Conservation (phyloP, 441 rosid genomes). For the Corymbia calophylla region DNA sequence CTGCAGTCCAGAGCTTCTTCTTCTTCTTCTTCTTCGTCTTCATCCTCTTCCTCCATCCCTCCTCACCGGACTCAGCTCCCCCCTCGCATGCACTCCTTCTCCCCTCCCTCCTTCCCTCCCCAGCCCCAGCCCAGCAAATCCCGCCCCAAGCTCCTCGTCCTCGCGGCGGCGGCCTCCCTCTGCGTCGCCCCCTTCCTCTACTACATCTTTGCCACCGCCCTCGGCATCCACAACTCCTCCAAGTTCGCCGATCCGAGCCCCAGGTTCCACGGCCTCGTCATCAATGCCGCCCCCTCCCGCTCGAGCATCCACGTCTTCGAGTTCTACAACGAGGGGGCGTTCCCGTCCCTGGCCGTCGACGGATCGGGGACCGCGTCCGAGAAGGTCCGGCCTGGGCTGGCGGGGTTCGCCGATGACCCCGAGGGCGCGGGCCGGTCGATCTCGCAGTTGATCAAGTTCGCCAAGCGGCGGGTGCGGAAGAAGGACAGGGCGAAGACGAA, state of each 20-base stretch:
- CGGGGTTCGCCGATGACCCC: slow-evolving; percentile 6
- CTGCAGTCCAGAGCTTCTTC: slow-evolving; percentile 20
- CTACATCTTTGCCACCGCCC: slow-evolving; percentile 32
- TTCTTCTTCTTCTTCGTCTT: slow-evolving; percentile 1
- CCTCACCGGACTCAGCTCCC: slow-evolving; percentile 46
- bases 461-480: slow-evolving; percentile 17
- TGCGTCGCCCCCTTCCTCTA: slow-evolving; percentile 25
- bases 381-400: slow-evolving; percentile 11
- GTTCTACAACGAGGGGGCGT: slow-evolving; percentile 22
- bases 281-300: slow-evolving; percentile 13
- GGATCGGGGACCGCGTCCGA: slow-evolving; percentile 18
- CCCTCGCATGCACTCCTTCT: slow-evolving; percentile 36
- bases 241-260: slow-evolving; percentile 23
- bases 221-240: slow-evolving; percentile 28
- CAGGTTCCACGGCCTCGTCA: slow-evolving; percentile 18
- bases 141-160: slow-evolving; percentile 13
- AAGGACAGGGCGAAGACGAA: slow-evolving; percentile 28
- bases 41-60: slow-evolving; percentile 26
- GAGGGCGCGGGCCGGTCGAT: slow-evolving; percentile 15
- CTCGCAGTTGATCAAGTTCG: slow-evolving; percentile 21
- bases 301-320: slow-evolving; percentile 24
- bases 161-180: slow-evolving; percentile 14
- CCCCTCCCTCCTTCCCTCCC: slow-evolving; percentile 3
- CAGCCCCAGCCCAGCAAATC: not conserved
- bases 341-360: slow-evolving; percentile 12